Base-by-base conservation (phyloP, 306 rosid species). In the Crotalaria pallida region DNA sequence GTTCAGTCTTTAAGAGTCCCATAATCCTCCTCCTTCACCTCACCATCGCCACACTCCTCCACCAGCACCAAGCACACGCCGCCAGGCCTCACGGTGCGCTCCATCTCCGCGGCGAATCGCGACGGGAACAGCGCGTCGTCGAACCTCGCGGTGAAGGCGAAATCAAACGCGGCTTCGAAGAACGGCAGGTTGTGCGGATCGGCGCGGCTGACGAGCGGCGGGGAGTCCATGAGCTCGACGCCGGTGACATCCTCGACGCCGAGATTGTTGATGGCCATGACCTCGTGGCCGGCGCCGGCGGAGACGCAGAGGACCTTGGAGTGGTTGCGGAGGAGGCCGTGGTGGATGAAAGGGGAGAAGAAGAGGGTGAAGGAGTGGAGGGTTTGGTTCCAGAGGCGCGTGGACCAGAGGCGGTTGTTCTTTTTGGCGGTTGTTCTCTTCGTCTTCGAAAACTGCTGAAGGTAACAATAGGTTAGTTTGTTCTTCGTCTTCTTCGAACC, bases 271-370 rank as follows among this genome's bases (percentile, higher is more conserved):
- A 94, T 76, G 0, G 96, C 94, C 79, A 81, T 86, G 26, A 87
- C 97, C 72, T 83, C 91, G 59, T 94, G 96, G 12, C 96, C 98
- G 10, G 96, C 95, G 11, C 98, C 96, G 71, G 96, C 88, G 65
- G 92, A 94, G 55, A 94, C 78, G 45, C 98, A 94, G 69, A 94
- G 82, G 53, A 77, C 85, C 47, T 58, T 84, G 67, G 96, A 73
- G 76, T 83, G 75, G 78, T 88, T 94, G 13, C 18, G 52, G 67
- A 94, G 89, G 56, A 87, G 83, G 3, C 83, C 83, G 64, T 85
- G 84, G 34, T 83, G 79, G 19, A 57, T 81, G 71, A 84, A 55
- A 0, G 65, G 41, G 24, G 49, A 56, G 73, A 93, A 90, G 63
- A 90, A 73, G 17, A 44, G 27, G 12, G 74, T 29, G 59, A 79